These are phyloP conservation scores for Exophiala sp. DNA, from an alignment of 2,329 filamentous ascomycete species.

Conservation along the genomic window DNA sequence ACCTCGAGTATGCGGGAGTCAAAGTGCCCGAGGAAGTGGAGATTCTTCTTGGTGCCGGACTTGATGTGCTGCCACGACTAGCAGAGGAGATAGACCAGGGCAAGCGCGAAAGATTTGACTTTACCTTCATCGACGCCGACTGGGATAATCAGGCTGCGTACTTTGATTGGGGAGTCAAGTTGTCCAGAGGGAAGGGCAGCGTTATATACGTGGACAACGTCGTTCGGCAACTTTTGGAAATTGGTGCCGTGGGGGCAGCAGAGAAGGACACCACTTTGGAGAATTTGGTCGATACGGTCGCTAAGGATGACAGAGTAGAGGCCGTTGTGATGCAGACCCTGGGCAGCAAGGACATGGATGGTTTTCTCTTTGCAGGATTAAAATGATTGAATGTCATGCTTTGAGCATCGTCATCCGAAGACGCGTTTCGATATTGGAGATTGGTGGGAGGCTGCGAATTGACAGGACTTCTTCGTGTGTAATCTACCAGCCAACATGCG, in stretches of 20 bases:
- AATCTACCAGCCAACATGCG: too few relatives aligned
- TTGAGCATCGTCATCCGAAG: too few relatives aligned
- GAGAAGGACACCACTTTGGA: slow-evolving; percentile 20
- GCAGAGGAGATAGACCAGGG: slow-evolving; percentile 38
- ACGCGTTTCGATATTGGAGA: background rate
- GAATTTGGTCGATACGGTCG: slow-evolving; percentile 39
- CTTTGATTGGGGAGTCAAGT: slow-evolving; percentile 45
- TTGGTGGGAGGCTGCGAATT: too few relatives aligned
- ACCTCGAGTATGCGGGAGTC: slow-evolving; percentile 41
- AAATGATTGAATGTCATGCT: background rate
- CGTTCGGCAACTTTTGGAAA: slow-evolving; percentile 35
- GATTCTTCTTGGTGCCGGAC: slow-evolving; percentile 44
- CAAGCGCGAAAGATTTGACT: slow-evolving; percentile 43
- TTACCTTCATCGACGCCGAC: slow-evolving; percentile 55
- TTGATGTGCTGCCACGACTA: slow-evolving; percentile 43
- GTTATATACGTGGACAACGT: slow-evolving; percentile 52
- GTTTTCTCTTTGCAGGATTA: background rate
- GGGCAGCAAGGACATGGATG: background rate
- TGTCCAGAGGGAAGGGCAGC: slow-evolving; percentile 38
- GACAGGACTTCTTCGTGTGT: too few relatives aligned
- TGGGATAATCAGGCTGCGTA: slow-evolving; percentile 50
- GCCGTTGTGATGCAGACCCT: slow-evolving; percentile 25
- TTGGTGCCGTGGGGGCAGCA: slow-evolving; percentile 31
- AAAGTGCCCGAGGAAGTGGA: slow-evolving; percentile 40
- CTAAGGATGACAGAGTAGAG: slow-evolving; percentile 42